phyloP scores from a whole-genome alignment of 352 stramenopile genomes.

The Pythium guiyangense region DNA sequence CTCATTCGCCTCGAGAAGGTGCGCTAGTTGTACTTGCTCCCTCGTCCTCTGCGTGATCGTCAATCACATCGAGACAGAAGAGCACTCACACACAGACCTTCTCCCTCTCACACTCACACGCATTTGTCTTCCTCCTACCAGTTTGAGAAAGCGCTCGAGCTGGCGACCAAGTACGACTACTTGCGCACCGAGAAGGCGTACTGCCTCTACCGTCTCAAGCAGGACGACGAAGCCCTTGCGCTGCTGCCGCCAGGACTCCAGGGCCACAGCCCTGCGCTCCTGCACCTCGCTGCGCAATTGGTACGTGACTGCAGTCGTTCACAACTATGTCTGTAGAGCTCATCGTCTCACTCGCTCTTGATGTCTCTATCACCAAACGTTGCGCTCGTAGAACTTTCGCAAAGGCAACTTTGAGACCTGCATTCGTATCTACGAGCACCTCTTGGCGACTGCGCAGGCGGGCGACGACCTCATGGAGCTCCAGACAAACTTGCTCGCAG shows the following conservation, averaged over 20 bases:
- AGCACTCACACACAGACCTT: neutral
- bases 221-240: constrained; percentile 57
- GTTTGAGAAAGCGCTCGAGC: constrained; percentile 83
- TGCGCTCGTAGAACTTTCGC: constrained; percentile 75
- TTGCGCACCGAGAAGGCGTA: constrained; percentile 66
- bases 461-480: constrained; percentile 73
- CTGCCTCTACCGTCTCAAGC: constrained; percentile 79
- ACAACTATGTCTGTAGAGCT: neutral
- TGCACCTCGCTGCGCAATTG: constrained; percentile 71
- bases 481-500: constrained; percentile 72
- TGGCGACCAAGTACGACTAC: constrained; percentile 66
- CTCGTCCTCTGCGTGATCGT: no score
- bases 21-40: no score
- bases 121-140: constrained; percentile 12
- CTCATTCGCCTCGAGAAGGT: constrained; percentile 82
- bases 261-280: constrained; percentile 30
- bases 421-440: constrained; percentile 74
- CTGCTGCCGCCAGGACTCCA: constrained; percentile 28
- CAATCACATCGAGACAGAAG: neutral
- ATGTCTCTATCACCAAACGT: no score
- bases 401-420: constrained; percentile 56
- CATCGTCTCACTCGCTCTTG: constrained; percentile 3
- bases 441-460: constrained; percentile 40
- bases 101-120: no score
- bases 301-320: constrained; percentile 18